These are phyloP conservation scores for Saturnispora mendoncae DNA, from an alignment of 805 yeast genomes.

Conservation along the genomic window DNA sequence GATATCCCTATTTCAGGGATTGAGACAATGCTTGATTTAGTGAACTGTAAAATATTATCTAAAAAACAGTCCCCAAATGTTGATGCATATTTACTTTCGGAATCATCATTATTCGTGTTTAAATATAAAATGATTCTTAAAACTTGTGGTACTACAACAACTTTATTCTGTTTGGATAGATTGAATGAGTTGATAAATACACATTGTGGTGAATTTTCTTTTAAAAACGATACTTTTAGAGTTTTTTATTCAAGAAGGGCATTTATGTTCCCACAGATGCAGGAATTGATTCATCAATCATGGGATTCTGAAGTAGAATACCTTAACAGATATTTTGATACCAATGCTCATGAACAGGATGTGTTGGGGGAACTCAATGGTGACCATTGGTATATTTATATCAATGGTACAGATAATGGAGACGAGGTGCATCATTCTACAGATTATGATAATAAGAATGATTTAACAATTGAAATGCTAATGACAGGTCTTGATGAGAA, in stretches of 20 bases:
- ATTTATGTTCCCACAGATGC: slow-evolving; percentile 87
- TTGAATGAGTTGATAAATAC: slow-evolving; percentile 44
- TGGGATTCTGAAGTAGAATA: slow-evolving; percentile 77
- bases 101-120: slow-evolving; percentile 83
- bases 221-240: slow-evolving; percentile 35
- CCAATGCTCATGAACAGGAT: slow-evolving; percentile 54
- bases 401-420: slow-evolving; percentile 37
- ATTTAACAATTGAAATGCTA: slow-evolving; percentile 75
- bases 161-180: slow-evolving; percentile 64
- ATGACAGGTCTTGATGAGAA: slow-evolving; percentile 74
- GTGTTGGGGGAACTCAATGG: slow-evolving; percentile 72
- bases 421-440: no score
- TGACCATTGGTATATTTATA: slow-evolving; percentile 87
- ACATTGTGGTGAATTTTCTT: slow-evolving; percentile 34
- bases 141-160: slow-evolving; percentile 95
- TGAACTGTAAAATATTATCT: slow-evolving; percentile 82
- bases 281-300: slow-evolving; percentile 67
- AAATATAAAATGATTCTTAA: slow-evolving; percentile 78
- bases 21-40: slow-evolving; percentile 67
- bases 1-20: slow-evolving; percentile 57
- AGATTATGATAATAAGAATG: slow-evolving; percentile 14
- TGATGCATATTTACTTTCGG: slow-evolving; percentile 83
- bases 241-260: slow-evolving; percentile 86
- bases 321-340: slow-evolving; percentile 55
- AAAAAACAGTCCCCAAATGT: slow-evolving; percentile 54